A percentile compares a stretch with the other conserved stretches of the same genome.
Evolutionary conservation across 129 eudicot genomes (phyloP).

Genomic region (Apium graveolens): DNA sequence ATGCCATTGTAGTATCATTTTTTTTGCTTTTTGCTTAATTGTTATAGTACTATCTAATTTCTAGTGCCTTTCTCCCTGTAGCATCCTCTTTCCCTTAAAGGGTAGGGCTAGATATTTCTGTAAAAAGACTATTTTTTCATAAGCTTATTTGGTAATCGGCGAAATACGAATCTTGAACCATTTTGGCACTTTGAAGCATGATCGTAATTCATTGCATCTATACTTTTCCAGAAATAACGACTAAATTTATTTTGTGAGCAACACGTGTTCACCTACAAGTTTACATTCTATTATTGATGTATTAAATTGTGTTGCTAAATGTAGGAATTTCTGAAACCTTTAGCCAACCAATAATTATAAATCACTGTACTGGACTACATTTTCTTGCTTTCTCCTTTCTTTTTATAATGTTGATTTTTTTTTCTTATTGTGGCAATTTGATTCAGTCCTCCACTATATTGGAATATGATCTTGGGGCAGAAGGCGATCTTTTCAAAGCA

Average conservation of each 20-base stretch:
- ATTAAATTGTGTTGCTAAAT: not conserved
- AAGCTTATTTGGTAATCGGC: not conserved
- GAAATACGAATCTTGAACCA: not conserved
- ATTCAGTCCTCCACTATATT: slow-evolving; percentile 49
- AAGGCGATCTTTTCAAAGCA: slow-evolving; percentile 94
- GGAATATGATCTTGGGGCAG: slow-evolving; percentile 92
- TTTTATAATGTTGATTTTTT: not conserved
- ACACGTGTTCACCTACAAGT: slow-evolving; percentile 3
- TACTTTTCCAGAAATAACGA: not conserved
- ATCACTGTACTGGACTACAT: not conserved
- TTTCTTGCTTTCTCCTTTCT: slow-evolving; percentile 16
- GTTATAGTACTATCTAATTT: not conserved
- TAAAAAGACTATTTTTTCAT: not conserved
- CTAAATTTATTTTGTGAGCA: not conserved
- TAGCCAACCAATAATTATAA: not conserved
- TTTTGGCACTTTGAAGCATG: slow-evolving; percentile 2
- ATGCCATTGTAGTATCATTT: not conserved
- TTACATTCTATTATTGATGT: not conserved
- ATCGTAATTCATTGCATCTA: not conserved
- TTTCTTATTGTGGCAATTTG: slow-evolving; percentile 34
- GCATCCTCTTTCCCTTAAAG: not conserved
- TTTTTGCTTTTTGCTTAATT: not conserved
- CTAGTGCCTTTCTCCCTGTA: slow-evolving; percentile 10
- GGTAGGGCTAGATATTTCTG: not conserved
- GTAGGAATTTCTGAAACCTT: not conserved